phyloP scores from a whole-genome alignment of 2,329 filamentous ascomycete genomes.

The Aureobasidium zeae region DNA sequence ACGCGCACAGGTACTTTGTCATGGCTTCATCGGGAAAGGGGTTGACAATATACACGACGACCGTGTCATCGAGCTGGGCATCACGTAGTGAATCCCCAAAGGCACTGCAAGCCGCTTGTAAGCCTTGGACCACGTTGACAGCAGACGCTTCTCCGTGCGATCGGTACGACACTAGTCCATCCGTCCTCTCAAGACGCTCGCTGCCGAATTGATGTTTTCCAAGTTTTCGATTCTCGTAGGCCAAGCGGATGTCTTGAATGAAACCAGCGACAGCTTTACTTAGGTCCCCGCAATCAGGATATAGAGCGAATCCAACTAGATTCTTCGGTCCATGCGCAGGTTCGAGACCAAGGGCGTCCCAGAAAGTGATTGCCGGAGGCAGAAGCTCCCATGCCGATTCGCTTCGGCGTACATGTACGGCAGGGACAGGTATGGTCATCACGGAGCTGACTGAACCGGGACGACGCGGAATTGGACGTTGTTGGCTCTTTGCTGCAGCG shows the following conservation, averaged over 20 bases:
- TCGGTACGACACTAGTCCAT: slow-evolving; percentile 9
- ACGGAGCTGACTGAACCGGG: slow-evolving; percentile 22
- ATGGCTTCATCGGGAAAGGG: slow-evolving; percentile 52
- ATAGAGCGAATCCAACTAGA: slow-evolving; percentile 60
- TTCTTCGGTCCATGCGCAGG: slow-evolving; percentile 65
- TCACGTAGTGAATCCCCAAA: slow-evolving; percentile 5
- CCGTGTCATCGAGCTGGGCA: slow-evolving; percentile 36
- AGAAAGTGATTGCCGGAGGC: slow-evolving; percentile 66
- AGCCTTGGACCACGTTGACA: background rate
- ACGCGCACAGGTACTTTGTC: slow-evolving; percentile 58
- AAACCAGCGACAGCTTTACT: slow-evolving; percentile 53
- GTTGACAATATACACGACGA: slow-evolving; percentile 71
- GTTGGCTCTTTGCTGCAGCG: slow-evolving; percentile 20
- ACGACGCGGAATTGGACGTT: slow-evolving; percentile 25
- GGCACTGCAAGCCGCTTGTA: slow-evolving; percentile 12
- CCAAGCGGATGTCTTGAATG: slow-evolving; percentile 56
- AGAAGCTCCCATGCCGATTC: slow-evolving; percentile 63
- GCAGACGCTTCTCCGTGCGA: background rate
- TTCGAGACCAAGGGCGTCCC: slow-evolving; percentile 69
- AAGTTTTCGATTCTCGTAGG: slow-evolving; percentile 66
- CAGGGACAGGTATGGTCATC: slow-evolving; percentile 57
- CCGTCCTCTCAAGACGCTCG: slow-evolving; percentile 22
- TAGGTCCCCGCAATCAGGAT: slow-evolving; percentile 57
- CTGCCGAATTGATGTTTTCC: slow-evolving; percentile 49
- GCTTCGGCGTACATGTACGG: slow-evolving; percentile 61